A percentile compares a stretch with the other conserved stretches of the same genome.
Conservation (phyloP, 306 rosid genomes). For the Dalbergia cochinchinensis region DNA sequence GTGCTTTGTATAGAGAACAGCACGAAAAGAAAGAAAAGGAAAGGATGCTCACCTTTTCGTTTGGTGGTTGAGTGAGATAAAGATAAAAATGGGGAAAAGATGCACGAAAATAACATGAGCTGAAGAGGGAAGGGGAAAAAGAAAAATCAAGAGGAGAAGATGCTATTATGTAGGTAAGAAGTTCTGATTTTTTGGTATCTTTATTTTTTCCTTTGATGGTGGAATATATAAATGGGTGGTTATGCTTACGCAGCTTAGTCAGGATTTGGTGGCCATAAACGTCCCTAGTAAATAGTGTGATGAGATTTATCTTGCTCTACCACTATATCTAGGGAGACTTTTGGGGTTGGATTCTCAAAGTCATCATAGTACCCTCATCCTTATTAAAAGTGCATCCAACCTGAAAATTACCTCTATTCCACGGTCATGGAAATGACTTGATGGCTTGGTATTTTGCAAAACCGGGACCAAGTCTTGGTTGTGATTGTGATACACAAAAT, state of each 20-base stretch:
- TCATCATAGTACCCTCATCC: constrained; percentile 21
- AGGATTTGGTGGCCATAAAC: constrained; percentile 58
- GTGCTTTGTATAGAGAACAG: constrained; percentile 22
- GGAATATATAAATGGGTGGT: constrained; percentile 55
- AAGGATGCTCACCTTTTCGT: constrained; percentile 25
- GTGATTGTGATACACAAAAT: constrained; percentile 34
- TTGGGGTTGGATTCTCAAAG: constrained; percentile 28
- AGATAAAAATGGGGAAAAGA: constrained; percentile 39
- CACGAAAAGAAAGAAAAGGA: not conserved
- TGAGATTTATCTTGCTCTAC: constrained; percentile 1
- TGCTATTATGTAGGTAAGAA: constrained; percentile 59
- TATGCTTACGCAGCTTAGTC: constrained; percentile 45
- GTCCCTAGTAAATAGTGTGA: not conserved
- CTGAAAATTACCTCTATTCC: constrained; percentile 24
- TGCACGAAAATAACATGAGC: constrained; percentile 58
- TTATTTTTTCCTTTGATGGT: constrained; percentile 14
- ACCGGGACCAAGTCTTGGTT: constrained; percentile 2
- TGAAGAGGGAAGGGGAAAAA: not conserved
- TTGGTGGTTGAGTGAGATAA: constrained; percentile 45
- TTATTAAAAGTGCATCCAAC: constrained; percentile 35
- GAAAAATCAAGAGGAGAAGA: constrained; percentile 52
- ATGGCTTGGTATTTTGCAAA: constrained; percentile 40
- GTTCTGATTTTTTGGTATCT: constrained; percentile 33
- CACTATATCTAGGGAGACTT: not conserved
- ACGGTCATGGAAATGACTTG: constrained; percentile 30